Percentiles rank a stretch among this genome's conserved stretches.
Conservation (phyloP, 179 eudicot species). For the Pouteria campechiana region DNA sequence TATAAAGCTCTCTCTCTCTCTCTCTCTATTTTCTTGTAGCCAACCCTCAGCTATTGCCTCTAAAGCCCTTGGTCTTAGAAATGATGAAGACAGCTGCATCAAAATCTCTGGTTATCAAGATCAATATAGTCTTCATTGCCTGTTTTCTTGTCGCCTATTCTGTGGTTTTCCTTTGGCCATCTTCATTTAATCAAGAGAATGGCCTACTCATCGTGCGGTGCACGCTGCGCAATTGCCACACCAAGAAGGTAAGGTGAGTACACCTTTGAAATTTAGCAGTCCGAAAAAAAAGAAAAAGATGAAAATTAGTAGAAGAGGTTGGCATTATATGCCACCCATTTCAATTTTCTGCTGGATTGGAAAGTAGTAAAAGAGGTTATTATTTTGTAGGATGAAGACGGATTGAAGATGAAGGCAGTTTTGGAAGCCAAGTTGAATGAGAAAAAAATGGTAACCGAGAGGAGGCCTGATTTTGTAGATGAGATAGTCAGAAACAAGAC, state of each 20-base stretch:
- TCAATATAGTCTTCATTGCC: slow-evolving; percentile 61
- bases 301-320: too few relatives aligned
- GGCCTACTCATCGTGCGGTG: slow-evolving; percentile 32
- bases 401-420: slow-evolving; percentile 54
- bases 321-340: too few relatives aligned
- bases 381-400: slow-evolving; percentile 30
- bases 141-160: slow-evolving; percentile 52
- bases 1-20: too few relatives aligned
- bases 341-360: neutral
- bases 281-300: too few relatives aligned
- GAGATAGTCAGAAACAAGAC: slow-evolving; percentile 34
- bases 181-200: slow-evolving; percentile 24
- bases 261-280: neutral
- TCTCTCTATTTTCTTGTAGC: too few relatives aligned
- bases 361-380: neutral
- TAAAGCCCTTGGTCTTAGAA: too few relatives aligned
- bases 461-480: slow-evolving; percentile 50
- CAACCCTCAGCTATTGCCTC: too few relatives aligned
- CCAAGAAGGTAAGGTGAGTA: slow-evolving; percentile 98
- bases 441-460: slow-evolving; percentile 19
- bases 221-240: slow-evolving; percentile 52
- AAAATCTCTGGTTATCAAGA: slow-evolving; percentile 51
- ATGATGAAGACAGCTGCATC: slow-evolving; percentile 41
- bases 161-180: slow-evolving; percentile 49
- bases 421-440: slow-evolving; percentile 31